Percentiles rank a stretch among this genome's conserved stretches.
phyloP scores from a whole-genome alignment of 345 rosid species.

The Noccaea bulbosa region DNA sequence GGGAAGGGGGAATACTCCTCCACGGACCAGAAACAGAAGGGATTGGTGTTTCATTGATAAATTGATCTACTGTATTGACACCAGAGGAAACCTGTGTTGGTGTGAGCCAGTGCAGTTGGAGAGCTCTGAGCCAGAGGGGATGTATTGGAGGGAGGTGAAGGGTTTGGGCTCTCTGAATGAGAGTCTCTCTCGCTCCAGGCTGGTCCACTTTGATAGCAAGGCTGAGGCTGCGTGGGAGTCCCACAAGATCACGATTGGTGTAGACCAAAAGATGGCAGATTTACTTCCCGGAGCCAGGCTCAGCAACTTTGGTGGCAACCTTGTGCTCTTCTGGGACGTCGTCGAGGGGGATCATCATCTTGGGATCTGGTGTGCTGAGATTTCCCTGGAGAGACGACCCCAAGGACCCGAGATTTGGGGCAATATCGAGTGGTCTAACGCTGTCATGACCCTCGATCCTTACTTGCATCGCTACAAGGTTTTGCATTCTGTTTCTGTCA shows the following conservation, averaged over 20 bases:
- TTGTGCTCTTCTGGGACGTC: conserved; percentile 4
- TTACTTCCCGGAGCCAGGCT: not conserved
- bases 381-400: not conserved
- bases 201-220: not conserved
- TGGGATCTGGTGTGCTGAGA: not conserved
- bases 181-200: not conserved
- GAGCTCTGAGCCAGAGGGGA: not conserved
- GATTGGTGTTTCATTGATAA: not conserved
- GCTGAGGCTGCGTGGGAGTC: not conserved
- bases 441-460: not conserved
- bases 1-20: not conserved
- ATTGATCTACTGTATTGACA: not conserved
- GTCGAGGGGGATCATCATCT: not conserved
- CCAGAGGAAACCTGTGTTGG: not conserved
- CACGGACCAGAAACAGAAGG: not conserved
- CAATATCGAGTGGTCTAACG: not conserved
- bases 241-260: not conserved
- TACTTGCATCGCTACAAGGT: too few relatives aligned
- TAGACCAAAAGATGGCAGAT: too few relatives aligned
- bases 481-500: too few relatives aligned
- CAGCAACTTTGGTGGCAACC: conserved; percentile 5
- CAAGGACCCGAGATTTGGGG: not conserved
- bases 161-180: not conserved
- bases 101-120: conserved; percentile 2
- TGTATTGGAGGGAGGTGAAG: not conserved